Evolutionary conservation across 169 alveolate genomes (phyloP), one percentile per base, ranked within the genome.

Genomic region (Plasmodium knowlesi): DNA sequence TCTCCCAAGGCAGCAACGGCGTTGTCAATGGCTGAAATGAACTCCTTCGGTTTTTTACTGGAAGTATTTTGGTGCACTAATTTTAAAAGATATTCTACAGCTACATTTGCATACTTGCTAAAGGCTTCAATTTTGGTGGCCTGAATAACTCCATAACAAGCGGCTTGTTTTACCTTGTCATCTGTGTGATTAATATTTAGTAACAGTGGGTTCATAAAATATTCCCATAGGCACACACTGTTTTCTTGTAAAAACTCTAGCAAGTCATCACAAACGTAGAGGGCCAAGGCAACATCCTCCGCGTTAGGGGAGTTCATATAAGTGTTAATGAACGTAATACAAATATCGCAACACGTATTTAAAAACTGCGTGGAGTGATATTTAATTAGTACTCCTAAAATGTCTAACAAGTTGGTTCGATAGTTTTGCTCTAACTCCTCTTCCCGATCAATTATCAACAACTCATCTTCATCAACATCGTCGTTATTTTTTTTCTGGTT

Each of bases 1-100:
- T 96, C 98, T 4, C 98, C 98, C 28, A 97, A 93, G 0, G 98
- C 98, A 19, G 98, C 98, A 9, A 96, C 96, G 16, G 98, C 98
- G 83, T 97, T 97, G 94, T 97, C 98, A 14, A 96, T 96, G 8
- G 98, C 98, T 1, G 97, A 96, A 92, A 96, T 96, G 30, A 79
- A 95, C 28, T 93, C 93, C 34, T 74, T 92, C 16, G 94, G 83
- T 22, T 96, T 86, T 39, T 92, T 67, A 19, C 83, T 61, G 53
- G 94, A 93, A 0, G 92, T 74, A 76, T 83, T 50, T 32, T 79
- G 90, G 72, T 89, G 91, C 30, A 96, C 34, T 28, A 95, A 83
- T 30, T 67, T 82, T 39, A 88, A 50, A 12, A 96, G 67, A 34
- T 82, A 88, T 1, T 84, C 92, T 9, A 96, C 97, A 41, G 97